Evolutionary conservation across 805 yeast species (phyloP).

Genomic region (Maudiozyma pseudohumilis): DNA sequence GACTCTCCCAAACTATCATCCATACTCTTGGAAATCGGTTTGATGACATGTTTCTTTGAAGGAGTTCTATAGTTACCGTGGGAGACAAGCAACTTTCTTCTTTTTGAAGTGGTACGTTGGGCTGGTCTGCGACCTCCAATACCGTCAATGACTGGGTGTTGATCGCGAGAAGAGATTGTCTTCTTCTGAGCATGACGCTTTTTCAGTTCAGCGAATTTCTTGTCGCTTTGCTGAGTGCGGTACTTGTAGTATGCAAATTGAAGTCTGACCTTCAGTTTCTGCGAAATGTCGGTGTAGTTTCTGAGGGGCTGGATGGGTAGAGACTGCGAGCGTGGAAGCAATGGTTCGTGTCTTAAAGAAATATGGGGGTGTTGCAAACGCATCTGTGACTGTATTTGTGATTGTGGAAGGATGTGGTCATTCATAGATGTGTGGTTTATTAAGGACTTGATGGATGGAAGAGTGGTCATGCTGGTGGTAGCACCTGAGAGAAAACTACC

Average conservation of each 20-base stretch:
- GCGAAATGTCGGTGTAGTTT: slow-evolving; percentile 12
- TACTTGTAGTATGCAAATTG: slow-evolving; percentile 45
- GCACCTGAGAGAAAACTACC: slow-evolving; percentile 3
- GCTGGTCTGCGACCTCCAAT: background rate
- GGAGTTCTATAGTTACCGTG: slow-evolving; percentile 24
- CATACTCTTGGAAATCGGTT: background rate
- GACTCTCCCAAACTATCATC: slow-evolving; percentile 1
- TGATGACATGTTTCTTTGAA: slow-evolving; percentile 3
- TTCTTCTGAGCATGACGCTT: background rate
- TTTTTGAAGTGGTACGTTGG: slow-evolving; percentile 4
- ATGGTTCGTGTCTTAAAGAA: background rate
- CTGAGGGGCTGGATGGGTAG: slow-evolving; percentile 1
- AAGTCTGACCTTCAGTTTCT: slow-evolving; percentile 37
- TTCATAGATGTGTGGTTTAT: slow-evolving; percentile 4
- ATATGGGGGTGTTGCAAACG: background rate
- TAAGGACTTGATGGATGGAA: slow-evolving; percentile 18
- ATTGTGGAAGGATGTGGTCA: background rate
- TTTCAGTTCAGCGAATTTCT: slow-evolving; percentile 15
- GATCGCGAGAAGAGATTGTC: too few relatives aligned
- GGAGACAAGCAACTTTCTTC: slow-evolving; percentile 21
- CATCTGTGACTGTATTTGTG: too few relatives aligned
- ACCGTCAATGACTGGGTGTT: background rate
- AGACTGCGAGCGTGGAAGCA: slow-evolving; percentile 1
- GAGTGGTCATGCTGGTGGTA: slow-evolving; percentile 3
- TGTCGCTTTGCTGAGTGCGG: slow-evolving; percentile 36